Base-by-base conservation (phyloP, 2,329 filamentous ascomycete species). In the Xylaria sp. region DNA sequence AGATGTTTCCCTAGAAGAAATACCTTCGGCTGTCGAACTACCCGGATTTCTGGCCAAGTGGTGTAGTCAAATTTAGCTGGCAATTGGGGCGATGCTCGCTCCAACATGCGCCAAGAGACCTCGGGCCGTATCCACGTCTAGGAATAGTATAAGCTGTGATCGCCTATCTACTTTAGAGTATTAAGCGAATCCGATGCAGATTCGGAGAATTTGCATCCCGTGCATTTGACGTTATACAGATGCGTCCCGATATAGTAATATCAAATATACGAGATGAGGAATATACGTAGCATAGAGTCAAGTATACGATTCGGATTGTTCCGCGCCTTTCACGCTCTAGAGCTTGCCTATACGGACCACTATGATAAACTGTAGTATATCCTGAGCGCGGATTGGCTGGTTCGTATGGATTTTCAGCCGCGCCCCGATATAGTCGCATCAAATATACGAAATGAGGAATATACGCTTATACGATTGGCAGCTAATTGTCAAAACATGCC, bases 1-100 rank as follows among this genome's bases (percentile, higher is more conserved):
- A 40, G 93, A 96, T 78, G 89, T 96, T 36, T 87, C 87, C 57
- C 81, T 96, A 65, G 92, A 94, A 79, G 93, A 97, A 84, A 92
- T 96, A 74, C 88, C 89, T 1, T 81, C 84, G 28, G 87, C 84
- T 15, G 87, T 89, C 61, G 87, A 86, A 76, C 78, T 91, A 59
- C 86, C 84, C 65, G 81, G 82, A 3, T 86, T 89, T 31, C 81
- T 93, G 83, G 86, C 85, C 42, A 89, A 88, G 76, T 96, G 93
- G 93, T 96, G 93, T 82, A 86, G 84, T 77, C 91, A 93, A 82
- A 90, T 94, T 69, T 89, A 73, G 54, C 20, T 42, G 54, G 36
- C 5, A 13, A 28, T 40, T 58, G 58, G 46, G 38, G 53, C 59
- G 58, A 28, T 68, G 58, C 48, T 51, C 4, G 20, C 31, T 31